Evolutionary conservation across 2,329 filamentous ascomycete species (phyloP).

Genomic region (Juglanconis oblonga): DNA sequence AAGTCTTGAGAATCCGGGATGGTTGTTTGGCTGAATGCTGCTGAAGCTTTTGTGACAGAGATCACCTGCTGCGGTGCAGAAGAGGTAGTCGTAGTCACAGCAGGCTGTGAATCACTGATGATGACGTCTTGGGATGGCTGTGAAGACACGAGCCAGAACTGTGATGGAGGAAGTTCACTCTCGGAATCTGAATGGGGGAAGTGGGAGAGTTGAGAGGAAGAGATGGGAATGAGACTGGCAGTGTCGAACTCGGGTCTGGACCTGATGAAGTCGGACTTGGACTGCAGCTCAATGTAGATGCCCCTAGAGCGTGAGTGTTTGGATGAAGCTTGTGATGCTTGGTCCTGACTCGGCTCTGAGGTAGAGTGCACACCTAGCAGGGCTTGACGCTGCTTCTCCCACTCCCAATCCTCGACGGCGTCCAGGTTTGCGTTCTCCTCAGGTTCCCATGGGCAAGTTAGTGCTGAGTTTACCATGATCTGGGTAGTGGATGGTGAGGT

Average conservation of each 20-base stretch:
- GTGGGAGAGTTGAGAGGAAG: constrained; percentile 16
- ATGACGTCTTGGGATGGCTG: constrained; percentile 19
- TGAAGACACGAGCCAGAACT: constrained; percentile 13
- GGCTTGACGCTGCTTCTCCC: constrained; percentile 17
- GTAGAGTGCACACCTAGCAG: neutral
- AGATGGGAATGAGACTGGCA: constrained; percentile 19
- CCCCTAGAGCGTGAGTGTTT: no score
- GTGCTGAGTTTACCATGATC: neutral
- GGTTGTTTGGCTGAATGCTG: constrained; percentile 30
- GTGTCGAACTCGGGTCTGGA: constrained; percentile 20
- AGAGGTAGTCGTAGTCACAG: neutral
- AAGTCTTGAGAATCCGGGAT: constrained; percentile 44
- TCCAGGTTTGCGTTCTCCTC: constrained; percentile 26
- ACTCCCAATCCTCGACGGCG: constrained; percentile 29
- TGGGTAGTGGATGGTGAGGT: neutral
- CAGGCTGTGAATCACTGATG: constrained; percentile 10
- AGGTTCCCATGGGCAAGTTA: constrained; percentile 22
- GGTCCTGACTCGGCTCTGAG: neutral
- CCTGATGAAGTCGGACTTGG: constrained; percentile 17
- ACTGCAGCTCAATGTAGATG: constrained; percentile 15
- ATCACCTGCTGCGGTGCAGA: neutral
- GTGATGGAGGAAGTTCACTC: constrained; percentile 13
- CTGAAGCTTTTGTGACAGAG: constrained; percentile 6
- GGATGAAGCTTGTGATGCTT: neutral
- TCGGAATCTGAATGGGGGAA: neutral